Evolutionary conservation across 805 yeast species (phyloP), one percentile per base, ranked within the genome.

Genomic region (Spathaspora boniae): DNA sequence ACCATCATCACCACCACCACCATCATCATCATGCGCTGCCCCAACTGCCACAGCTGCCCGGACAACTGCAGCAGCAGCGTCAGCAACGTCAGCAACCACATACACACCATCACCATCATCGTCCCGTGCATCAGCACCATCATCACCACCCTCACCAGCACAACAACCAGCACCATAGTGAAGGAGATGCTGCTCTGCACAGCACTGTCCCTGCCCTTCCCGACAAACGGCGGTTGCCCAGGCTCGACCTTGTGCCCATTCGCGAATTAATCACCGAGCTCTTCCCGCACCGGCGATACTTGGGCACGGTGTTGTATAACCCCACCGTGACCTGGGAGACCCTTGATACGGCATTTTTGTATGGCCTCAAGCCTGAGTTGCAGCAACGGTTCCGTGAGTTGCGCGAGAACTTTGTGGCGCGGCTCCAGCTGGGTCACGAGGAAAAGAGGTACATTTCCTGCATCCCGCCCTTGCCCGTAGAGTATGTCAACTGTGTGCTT

Each of bases 291-390:
- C 48, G 68, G 16, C 58, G 47, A 22, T 59, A 68, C 40, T 55
- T 82, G 7, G 86, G 86, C 0, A 62, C 76, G 1, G 54, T 81
- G 4, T 53, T 80, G 0, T 85, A 86, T 51, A 71, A 70, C 29
- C 74, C 77, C 6, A 67, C 69, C 15, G 78, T 81, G 9, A 76
- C 82, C 0, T 61, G 63, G 60, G 53, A 58, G 1, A 60, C 73
- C 0, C 40, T 65, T 16, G 70, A 65, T 32, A 43, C 47, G 4
- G 43, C 46, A n/a, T 53, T 43, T 41, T 54, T 52, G 33, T 53
- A 53, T 12, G 67, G 67, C 4, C 41, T 67, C 16, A 53, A 53
- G 33, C 52, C 50, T 5, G 62, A 62, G 32, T 62, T 63, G 36
- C 45, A 42, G 17, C 51, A 47, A 19, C 50, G 53, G 20, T 57